These are phyloP conservation scores for Claviceps paspali DNA, from an alignment of 2,329 filamentous ascomycete species.

Conservation along the genomic window DNA sequence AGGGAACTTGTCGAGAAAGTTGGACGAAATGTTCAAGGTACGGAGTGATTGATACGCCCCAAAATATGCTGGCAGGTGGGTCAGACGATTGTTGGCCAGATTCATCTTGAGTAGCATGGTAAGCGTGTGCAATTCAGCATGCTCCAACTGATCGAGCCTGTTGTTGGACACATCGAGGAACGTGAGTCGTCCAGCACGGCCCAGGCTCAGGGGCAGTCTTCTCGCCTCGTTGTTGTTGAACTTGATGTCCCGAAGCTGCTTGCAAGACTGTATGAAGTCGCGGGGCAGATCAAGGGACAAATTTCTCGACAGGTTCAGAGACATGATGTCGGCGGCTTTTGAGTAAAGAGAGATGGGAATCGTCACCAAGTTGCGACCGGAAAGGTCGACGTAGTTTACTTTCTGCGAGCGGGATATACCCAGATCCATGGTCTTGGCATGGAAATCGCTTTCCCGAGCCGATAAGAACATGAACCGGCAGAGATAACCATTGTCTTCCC, in stretches of 20 bases:
- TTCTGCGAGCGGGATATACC: slow-evolving; percentile 73
- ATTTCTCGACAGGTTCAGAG: slow-evolving; percentile 84
- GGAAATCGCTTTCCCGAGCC: slow-evolving; percentile 69
- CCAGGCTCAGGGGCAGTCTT: slow-evolving; percentile 69
- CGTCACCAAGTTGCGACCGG: slow-evolving; percentile 78
- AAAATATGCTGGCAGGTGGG: slow-evolving; percentile 66
- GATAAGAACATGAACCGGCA: slow-evolving; percentile 93
- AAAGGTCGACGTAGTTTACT: slow-evolving; percentile 85
- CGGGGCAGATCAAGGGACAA: slow-evolving; percentile 83
- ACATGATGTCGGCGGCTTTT: slow-evolving; percentile 83
- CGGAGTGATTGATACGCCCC: slow-evolving; percentile 63
- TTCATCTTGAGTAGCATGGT: slow-evolving; percentile 74
- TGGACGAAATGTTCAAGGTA: slow-evolving; percentile 84
- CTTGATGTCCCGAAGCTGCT: slow-evolving; percentile 84
- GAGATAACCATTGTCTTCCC: slow-evolving; percentile 94
- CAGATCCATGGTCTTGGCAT: slow-evolving; percentile 54
- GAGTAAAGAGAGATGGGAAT: slow-evolving; percentile 92
- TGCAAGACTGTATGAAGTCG: slow-evolving; percentile 90
- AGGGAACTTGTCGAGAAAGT: slow-evolving; percentile 75
- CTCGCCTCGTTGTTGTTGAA: slow-evolving; percentile 89
- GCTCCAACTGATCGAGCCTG: slow-evolving; percentile 69
- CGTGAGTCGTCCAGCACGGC: slow-evolving; percentile 65
- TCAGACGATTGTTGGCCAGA: slow-evolving; percentile 83
- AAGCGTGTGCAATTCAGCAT: slow-evolving; percentile 65
- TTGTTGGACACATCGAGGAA: slow-evolving; percentile 95